A percentile compares a stretch with the other conserved stretches of the same genome.
These are phyloP conservation scores for Daedaleopsis nitida DNA, from an alignment of 768 basidiomycete species.

Conservation along the genomic window DNA sequence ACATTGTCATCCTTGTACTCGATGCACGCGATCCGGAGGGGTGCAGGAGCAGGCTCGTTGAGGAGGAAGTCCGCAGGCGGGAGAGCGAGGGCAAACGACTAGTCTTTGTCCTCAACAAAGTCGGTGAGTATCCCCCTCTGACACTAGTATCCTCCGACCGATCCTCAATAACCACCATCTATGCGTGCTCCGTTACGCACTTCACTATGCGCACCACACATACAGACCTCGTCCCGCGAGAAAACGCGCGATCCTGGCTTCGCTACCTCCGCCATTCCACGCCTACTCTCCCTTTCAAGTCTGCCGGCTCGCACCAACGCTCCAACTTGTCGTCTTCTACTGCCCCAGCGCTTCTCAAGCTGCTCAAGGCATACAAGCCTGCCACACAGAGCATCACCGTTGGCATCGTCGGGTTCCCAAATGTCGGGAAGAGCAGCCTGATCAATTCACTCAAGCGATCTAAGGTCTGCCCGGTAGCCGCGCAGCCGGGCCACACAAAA, in stretches of 20 bases:
- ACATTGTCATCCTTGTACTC: constrained; percentile 86
- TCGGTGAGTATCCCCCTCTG: constrained; percentile 56
- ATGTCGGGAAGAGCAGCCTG: constrained; percentile 94
- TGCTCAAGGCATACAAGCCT: constrained; percentile 84
- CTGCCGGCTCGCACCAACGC: constrained; percentile 73
- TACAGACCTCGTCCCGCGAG: constrained; percentile 84
- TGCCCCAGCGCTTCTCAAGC: constrained; percentile 72
- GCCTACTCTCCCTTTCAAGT: constrained; percentile 91
- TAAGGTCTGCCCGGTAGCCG: constrained; percentile 92
- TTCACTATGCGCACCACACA: not conserved
- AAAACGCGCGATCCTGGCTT: constrained; percentile 89
- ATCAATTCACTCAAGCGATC: constrained; percentile 91
- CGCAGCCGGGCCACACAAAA: constrained; percentile 92
- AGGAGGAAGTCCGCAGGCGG: constrained; percentile 87
- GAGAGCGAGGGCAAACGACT: constrained; percentile 90
- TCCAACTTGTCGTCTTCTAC: constrained; percentile 79
- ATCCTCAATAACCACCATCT: too few species aligned
- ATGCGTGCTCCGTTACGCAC: not conserved
- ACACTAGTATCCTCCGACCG: not conserved
- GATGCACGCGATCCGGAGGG: constrained; percentile 97
- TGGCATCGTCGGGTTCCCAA: constrained; percentile 95
- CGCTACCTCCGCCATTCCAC: constrained; percentile 90
- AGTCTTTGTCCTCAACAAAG: constrained; percentile 95
- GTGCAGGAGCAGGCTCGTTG: constrained; percentile 87
- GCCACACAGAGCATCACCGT: constrained; percentile 74